These are phyloP conservation scores for Daldinia sp. DNA, from an alignment of 2,329 filamentous ascomycete genomes.

Conservation along the genomic window DNA sequence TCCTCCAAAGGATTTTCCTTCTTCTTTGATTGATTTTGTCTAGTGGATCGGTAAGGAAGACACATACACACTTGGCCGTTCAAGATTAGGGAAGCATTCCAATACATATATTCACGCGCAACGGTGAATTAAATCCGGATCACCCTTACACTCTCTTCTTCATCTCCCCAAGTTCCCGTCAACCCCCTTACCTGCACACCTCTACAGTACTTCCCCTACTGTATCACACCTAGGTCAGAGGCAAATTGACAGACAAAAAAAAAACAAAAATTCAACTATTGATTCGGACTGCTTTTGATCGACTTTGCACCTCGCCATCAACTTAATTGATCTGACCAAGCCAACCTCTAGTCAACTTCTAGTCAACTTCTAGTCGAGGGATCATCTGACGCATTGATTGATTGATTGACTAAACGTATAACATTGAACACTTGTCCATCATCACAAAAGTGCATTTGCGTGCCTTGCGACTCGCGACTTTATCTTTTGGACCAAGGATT, in stretches of 20 bases:
- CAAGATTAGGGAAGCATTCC: conserved; percentile 8
- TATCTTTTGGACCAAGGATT: conserved; percentile 12
- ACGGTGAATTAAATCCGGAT: neutral
- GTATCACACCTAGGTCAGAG: conserved; percentile 15
- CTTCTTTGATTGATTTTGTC: conserved; percentile 4
- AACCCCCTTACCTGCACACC: conserved; percentile 14
- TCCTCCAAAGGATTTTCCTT: neutral
- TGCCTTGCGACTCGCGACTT: conserved; percentile 3
- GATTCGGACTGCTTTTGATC: conserved; percentile 10
- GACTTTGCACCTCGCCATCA: conserved; percentile 11
- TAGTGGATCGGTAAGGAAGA: conserved; percentile 12
- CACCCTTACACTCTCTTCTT: neutral
- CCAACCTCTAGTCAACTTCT: conserved; percentile 1
- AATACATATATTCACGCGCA: neutral
- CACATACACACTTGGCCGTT: neutral
- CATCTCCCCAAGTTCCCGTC: neutral
- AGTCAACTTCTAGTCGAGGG: conserved; percentile 9
- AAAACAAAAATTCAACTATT: conserved; percentile 14
- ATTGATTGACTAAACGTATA: conserved; percentile 16
- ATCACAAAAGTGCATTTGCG: conserved; percentile 10
- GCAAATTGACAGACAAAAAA: conserved; percentile 1
- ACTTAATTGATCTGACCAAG: conserved; percentile 10
- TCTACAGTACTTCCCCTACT: conserved; percentile 9
- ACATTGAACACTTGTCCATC: conserved; percentile 11
- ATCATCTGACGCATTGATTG: conserved; percentile 13